Base-by-base conservation (phyloP, 176 grass and related monocot species). In the Miscanthus lutarioriparius region DNA sequence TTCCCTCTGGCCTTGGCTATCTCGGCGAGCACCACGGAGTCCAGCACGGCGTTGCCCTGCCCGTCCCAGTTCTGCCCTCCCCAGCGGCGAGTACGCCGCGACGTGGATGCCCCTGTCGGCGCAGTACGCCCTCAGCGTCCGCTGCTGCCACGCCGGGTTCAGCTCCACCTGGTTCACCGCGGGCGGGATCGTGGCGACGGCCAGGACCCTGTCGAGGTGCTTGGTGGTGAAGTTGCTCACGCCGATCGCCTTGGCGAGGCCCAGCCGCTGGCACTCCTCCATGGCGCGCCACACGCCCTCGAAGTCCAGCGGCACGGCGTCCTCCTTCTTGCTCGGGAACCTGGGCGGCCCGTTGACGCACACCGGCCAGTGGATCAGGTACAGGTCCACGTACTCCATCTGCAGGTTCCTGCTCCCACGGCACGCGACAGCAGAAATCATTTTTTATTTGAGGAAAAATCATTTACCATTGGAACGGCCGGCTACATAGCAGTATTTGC, bases 161-260 rank as follows among this genome's bases (percentile, higher is more conserved):
- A 94, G 64, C 79, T 94, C 90, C 67, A 91, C 89, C 86, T 96
- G 91, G 45, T 95, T 95, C 67, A 95, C 88, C 27, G 93, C 80
- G 33, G 93, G 93, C 1, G 51, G 59, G 51, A 89, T 51, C 11
- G 81, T 61, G 72, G 91, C 77, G 22, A 51, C 40, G 6, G 86
- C 35, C 2, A 92, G 33, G 9, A 92, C 6, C 69, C 64, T 79
- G 20, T 88, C 67, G 22, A 95, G 59, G 39, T 92, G 89, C 5
- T 5, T 77, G 28, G 88, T 87, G 68, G 91, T 91, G 86, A 96
- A 96, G 86, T 96, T 96, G 91, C 94, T 93, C 13, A 96, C 94
- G 76, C 94, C 91, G 39, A 96, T 91, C 0, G 91, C 64, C 25
- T 33, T 93, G 27, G 88, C 76, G 62, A 96, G 84, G 8, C 91